Conservation (phyloP, 768 basidiomycete genomes). For the Rhodotorula taiwanensis region DNA sequence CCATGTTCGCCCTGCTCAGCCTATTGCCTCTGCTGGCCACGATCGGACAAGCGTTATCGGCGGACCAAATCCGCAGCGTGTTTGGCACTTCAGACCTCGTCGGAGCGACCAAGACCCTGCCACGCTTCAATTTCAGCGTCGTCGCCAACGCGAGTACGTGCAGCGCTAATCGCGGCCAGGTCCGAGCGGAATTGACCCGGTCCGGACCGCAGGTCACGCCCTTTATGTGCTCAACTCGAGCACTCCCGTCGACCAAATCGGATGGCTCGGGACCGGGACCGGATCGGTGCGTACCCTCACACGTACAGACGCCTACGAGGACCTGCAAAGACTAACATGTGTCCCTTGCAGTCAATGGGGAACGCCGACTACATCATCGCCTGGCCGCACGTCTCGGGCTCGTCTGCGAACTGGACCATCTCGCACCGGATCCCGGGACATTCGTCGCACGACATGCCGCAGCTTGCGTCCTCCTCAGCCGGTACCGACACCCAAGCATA, state of each 20-base stretch:
- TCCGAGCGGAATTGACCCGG: not conserved
- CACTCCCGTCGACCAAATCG: not conserved
- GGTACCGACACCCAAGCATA: not conserved
- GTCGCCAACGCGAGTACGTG: slow-evolving; percentile 18
- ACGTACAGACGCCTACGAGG: accelerated
- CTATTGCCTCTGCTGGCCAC: not conserved
- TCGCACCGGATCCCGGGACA: slow-evolving; percentile 17
- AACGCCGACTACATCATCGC: slow-evolving; percentile 27
- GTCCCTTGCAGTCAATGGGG: slow-evolving; percentile 9
- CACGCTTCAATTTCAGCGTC: slow-evolving; percentile 3
- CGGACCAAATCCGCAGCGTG: not conserved
- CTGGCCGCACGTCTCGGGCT: slow-evolving; percentile 14
- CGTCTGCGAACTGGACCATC: slow-evolving; percentile 11
- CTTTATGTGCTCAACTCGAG: slow-evolving; percentile 23
- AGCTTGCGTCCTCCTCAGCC: not conserved
- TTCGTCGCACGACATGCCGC: not conserved
- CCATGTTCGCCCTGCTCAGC: not conserved
- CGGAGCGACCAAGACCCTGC: slow-evolving; percentile 1
- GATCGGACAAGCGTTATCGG: no score
- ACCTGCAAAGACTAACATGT: not conserved
- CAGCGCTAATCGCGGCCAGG: no score
- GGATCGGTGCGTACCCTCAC: slow-evolving; percentile 12
- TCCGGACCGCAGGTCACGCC: slow-evolving; percentile 11
- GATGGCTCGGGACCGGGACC: slow-evolving; percentile 17
- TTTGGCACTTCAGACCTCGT: not conserved